Evolutionary conservation across 176 grass and related monocot species (phyloP).

Genomic region (Secale cereale): DNA sequence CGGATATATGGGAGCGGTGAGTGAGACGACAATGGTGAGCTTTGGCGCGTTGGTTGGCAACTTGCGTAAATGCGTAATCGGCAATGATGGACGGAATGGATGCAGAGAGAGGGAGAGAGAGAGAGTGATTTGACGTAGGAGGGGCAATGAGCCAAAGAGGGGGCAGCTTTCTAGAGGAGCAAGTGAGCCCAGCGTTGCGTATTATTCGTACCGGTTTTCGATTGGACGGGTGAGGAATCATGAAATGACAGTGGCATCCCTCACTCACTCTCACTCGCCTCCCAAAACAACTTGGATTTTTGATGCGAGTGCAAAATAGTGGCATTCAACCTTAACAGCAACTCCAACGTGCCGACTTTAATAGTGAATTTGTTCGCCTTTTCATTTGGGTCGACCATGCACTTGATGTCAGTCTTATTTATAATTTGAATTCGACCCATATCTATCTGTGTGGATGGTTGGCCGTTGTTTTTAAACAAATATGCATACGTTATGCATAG

Average conservation of each 20-base stretch:
- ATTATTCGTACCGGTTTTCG: slow-evolving; percentile 11
- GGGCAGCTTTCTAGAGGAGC: background rate
- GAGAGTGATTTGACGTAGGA: slow-evolving; percentile 47
- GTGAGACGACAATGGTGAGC: background rate
- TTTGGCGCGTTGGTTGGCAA: slow-evolving; percentile 10
- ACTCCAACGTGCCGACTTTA: too few species aligned
- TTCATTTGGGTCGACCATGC: too few species aligned
- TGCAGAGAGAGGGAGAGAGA: too few species aligned
- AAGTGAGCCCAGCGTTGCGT: slow-evolving; percentile 3
- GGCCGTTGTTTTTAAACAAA: too few species aligned
- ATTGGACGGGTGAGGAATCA: slow-evolving; percentile 2
- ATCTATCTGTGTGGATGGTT: too few species aligned
- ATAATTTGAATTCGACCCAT: too few species aligned
- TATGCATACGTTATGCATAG: too few species aligned
- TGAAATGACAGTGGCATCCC: slow-evolving; percentile 11
- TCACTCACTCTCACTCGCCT: background rate
- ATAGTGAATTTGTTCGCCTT: too few species aligned
- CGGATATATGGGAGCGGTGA: background rate
- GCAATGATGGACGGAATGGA: slow-evolving; percentile 27
- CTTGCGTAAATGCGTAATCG: slow-evolving; percentile 7
- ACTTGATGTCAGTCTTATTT: too few species aligned
- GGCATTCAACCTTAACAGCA: background rate
- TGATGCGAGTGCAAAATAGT: background rate
- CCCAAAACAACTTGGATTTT: background rate
- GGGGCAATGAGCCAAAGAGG: slow-evolving; percentile 5